A percentile compares a stretch with the other conserved stretches of the same genome.
Conservation (phyloP, 257 asterid species). For the Lithospermum erythrorhizon region DNA sequence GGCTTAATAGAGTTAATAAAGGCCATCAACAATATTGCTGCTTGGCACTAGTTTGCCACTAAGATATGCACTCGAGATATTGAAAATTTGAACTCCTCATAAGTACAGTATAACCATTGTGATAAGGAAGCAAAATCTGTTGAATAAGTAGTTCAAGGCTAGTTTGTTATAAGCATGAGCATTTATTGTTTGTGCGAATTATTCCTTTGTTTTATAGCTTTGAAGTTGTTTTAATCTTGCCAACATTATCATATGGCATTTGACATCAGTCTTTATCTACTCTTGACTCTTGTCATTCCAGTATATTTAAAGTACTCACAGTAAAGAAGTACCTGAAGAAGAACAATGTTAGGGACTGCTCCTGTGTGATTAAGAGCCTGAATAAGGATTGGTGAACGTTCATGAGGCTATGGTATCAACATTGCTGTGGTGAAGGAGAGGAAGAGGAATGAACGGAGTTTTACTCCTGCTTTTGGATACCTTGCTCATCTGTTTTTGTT, state of each 20-base stretch:
- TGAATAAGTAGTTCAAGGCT: no score
- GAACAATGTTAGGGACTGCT: slow-evolving; percentile 74
- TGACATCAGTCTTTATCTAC: no score
- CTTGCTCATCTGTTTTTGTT: neutral
- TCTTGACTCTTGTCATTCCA: slow-evolving; percentile 8
- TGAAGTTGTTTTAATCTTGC: neutral
- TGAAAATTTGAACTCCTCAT: no score
- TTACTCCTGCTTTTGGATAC: neutral
- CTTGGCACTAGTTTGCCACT: no score
- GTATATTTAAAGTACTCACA: slow-evolving; percentile 62
- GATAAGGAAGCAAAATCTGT: no score
- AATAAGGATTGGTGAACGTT: slow-evolving; percentile 62
- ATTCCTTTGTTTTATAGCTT: no score
- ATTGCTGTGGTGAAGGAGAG: slow-evolving; percentile 70
- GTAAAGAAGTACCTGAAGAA: slow-evolving; percentile 81
- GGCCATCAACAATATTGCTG: no score
- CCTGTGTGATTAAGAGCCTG: slow-evolving; percentile 62
- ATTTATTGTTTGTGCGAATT: neutral
- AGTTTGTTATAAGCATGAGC: no score
- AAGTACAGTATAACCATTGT: no score
- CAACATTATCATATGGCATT: no score
- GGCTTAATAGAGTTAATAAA: no score
- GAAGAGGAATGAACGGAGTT: slow-evolving; percentile 29
- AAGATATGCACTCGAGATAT: no score
- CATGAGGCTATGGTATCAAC: slow-evolving; percentile 65